Base-by-base conservation (phyloP, 805 yeast genomes). In the Candida montana region DNA sequence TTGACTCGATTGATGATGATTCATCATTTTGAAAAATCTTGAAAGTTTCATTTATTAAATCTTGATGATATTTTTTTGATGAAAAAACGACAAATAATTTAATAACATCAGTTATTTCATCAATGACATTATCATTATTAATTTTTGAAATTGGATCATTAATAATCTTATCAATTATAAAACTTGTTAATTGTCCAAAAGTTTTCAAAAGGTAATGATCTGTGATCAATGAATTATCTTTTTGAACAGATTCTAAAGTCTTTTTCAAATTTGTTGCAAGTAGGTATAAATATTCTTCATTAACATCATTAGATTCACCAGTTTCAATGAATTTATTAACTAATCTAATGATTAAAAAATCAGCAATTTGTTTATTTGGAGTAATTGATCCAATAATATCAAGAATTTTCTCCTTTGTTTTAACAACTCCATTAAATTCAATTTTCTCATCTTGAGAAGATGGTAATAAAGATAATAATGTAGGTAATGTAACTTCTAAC, bases 401-500 rank as follows among this genome's bases (percentile, higher is more conserved):
- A 32, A 49, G 57, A 37, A 48, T 46, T 49, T 49, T 58, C 35
- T 49, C 56, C 39, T 54, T 51, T 32, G 58, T 42, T 33, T 51
- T 55, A 0, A 36, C 53, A 18, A 56, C 59, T 5, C 51, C 55
- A 28, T 48, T 54, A 36, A 58, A 44, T 2, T 47, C 41, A 5
- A 57, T 44, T 0, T 48, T 57, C 3, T 68, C 62, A 12, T 57
- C 48, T 7, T 56, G 63, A 15, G 67, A 62, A n/a, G 67, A 69
- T 3, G 84, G 81, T 19, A 83, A 61, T 16, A 72, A 55, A 2
- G 73, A 57, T 10, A 82, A 52, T 41, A 81, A 58, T 19, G 65
- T 69, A 7, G 82, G 83, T 35, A 78, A 61, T 1, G 79, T 68
- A 17, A 70, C 58, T 20, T 74, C 78, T 20, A 77, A 57, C 2